Conservation (phyloP, 1,284 basidiomycete species). For the Ustilago tritici region DNA sequence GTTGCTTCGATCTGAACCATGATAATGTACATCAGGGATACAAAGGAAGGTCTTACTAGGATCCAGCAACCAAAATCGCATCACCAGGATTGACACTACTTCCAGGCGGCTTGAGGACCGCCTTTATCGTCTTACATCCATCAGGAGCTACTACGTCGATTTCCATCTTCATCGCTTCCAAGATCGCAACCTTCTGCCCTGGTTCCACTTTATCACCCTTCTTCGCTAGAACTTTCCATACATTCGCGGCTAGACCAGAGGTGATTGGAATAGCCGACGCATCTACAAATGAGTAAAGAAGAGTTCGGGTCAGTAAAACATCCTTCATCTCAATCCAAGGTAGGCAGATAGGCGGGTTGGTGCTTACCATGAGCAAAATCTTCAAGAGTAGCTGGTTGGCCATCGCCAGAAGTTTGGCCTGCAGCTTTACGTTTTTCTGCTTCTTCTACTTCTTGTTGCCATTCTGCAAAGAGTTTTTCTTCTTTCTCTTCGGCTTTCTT, state of each 20-base stretch:
- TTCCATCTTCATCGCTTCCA: slow-evolving; percentile 82
- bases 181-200: slow-evolving; percentile 74
- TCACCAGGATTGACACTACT: slow-evolving; percentile 30
- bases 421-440: slow-evolving; percentile 15
- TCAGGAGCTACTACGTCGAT: slow-evolving; percentile 42
- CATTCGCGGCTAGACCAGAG: slow-evolving; percentile 74
- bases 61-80: slow-evolving; percentile 19
- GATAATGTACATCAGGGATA: neutral
- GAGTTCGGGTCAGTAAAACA: neutral
- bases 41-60: neutral
- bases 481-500: slow-evolving; percentile 60
- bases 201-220: slow-evolving; percentile 73
- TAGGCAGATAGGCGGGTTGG: neutral
- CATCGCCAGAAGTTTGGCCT: slow-evolving; percentile 1
- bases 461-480: slow-evolving; percentile 70
- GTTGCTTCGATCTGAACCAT: too few relatives aligned
- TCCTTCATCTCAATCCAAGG: neutral
- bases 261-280: slow-evolving; percentile 48
- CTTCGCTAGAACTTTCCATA: slow-evolving; percentile 75
- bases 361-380: slow-evolving; percentile 21
- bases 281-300: neutral
- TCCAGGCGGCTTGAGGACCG: slow-evolving; percentile 23
- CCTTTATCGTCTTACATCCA: slow-evolving; percentile 15
- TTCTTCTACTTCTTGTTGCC: slow-evolving; percentile 22
- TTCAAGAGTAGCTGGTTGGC: neutral